Percentiles rank a stretch among this genome's conserved stretches.
Evolutionary conservation across 2,329 filamentous ascomycete genomes (phyloP).

Genomic region (Furcasterigmium sp.): DNA sequence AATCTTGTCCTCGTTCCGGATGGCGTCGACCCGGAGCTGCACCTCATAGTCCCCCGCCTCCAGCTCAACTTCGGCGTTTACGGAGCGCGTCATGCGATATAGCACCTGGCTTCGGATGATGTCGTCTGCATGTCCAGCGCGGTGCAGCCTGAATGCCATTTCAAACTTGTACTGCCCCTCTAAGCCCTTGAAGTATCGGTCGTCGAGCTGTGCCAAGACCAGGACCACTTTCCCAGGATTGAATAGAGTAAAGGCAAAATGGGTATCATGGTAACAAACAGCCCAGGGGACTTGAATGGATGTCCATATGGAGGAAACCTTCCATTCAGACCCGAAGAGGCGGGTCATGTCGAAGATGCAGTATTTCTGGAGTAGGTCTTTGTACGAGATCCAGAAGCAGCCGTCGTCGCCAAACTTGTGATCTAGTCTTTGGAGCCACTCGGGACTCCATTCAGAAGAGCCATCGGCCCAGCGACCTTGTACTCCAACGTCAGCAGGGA

Average conservation of each 20-base stretch:
- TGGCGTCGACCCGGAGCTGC: slow-evolving; percentile 68
- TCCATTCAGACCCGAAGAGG: slow-evolving; percentile 47
- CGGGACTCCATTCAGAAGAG: slow-evolving; percentile 66
- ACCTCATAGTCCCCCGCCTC: slow-evolving; percentile 72
- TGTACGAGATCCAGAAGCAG: slow-evolving; percentile 40
- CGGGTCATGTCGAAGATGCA: slow-evolving; percentile 38
- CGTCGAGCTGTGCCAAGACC: slow-evolving; percentile 52
- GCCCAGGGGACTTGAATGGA: slow-evolving; percentile 51
- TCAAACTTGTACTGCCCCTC: slow-evolving; percentile 51
- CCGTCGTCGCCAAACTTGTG: slow-evolving; percentile 67
- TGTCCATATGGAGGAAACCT: slow-evolving; percentile 41
- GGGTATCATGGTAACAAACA: slow-evolving; percentile 46
- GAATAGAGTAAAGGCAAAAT: slow-evolving; percentile 46
- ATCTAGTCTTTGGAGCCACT: slow-evolving; percentile 62
- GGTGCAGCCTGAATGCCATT: slow-evolving; percentile 50
- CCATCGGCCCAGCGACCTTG: slow-evolving; percentile 49
- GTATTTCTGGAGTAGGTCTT: slow-evolving; percentile 39
- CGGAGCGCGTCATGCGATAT: slow-evolving; percentile 63
- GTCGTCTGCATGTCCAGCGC: slow-evolving; percentile 43
- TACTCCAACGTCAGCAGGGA: background rate
- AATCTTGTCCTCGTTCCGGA: slow-evolving; percentile 43
- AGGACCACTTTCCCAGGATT: slow-evolving; percentile 46
- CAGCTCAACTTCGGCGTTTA: slow-evolving; percentile 71
- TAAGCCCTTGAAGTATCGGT: slow-evolving; percentile 51
- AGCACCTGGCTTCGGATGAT: slow-evolving; percentile 48